phyloP scores from a whole-genome alignment of 306 rosid species.

The Dryas octopetala region DNA sequence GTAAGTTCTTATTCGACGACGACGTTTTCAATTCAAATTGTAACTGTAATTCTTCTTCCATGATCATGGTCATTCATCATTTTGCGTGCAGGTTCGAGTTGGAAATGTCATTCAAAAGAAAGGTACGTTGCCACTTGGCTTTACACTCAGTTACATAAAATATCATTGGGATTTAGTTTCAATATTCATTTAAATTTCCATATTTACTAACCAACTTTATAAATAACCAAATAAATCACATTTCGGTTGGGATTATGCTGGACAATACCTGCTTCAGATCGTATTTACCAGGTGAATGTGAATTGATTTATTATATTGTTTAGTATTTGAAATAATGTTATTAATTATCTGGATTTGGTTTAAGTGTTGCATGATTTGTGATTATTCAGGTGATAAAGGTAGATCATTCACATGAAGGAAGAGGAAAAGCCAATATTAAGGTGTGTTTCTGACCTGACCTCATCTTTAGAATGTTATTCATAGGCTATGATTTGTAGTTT shows the following conservation, averaged over 20 bases:
- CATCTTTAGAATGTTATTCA: not conserved
- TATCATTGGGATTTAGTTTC: not conserved
- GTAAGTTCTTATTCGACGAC: conserved; percentile 36
- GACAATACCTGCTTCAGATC: conserved; percentile 53
- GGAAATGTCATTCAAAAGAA: conserved; percentile 77
- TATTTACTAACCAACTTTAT: conserved; percentile 20
- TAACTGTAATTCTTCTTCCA: not conserved
- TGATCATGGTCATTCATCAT: not conserved
- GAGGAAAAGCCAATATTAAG: conserved; percentile 96
- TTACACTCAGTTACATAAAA: not conserved
- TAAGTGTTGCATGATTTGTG: not conserved
- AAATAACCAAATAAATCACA: not conserved
- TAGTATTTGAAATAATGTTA: not conserved
- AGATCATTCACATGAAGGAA: conserved; percentile 93
- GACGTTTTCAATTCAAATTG: not conserved
- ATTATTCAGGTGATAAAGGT: conserved; percentile 71
- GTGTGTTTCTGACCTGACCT: conserved; percentile 36
- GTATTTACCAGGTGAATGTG: conserved; percentile 76
- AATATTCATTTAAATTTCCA: not conserved
- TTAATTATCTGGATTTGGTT: not conserved
- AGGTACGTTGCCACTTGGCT: conserved; percentile 44
- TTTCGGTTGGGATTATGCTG: conserved; percentile 22
- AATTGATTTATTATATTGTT: not conserved
- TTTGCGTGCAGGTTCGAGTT: conserved; percentile 58
- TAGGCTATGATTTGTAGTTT: not conserved